phyloP scores from a whole-genome alignment of 106 monocot species.

The Agapanthus africanus region DNA sequence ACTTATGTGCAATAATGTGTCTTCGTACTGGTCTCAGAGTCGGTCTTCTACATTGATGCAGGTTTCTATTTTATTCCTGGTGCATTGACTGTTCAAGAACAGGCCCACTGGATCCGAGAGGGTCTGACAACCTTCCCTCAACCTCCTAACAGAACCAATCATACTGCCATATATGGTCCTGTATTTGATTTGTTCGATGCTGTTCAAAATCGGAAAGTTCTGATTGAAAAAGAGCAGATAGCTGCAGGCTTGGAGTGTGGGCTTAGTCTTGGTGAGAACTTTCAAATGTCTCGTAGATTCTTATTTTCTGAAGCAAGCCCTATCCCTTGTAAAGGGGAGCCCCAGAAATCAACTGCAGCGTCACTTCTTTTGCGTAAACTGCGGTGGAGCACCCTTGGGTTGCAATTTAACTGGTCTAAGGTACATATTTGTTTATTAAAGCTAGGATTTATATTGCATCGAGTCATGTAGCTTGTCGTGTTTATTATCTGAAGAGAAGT shows the following conservation, averaged over 20 bases:
- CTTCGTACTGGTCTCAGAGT: not conserved
- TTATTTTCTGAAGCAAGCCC: slow-evolving; percentile 42
- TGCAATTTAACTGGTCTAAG: slow-evolving; percentile 97
- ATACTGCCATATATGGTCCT: slow-evolving; percentile 63
- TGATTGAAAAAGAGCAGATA: slow-evolving; percentile 25
- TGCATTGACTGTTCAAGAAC: slow-evolving; percentile 68
- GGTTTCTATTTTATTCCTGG: slow-evolving; percentile 95
- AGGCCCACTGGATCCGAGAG: slow-evolving; percentile 68
- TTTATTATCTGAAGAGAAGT: not conserved
- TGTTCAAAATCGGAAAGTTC: slow-evolving; percentile 39
- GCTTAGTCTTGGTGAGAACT: slow-evolving; percentile 17
- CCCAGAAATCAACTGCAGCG: slow-evolving; percentile 45
- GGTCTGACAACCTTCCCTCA: slow-evolving; percentile 75
- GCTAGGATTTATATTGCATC: not conserved
- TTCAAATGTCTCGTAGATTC: slow-evolving; percentile 21
- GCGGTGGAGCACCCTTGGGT: slow-evolving; percentile 86
- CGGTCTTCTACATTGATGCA: slow-evolving; percentile 14
- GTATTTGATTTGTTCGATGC: slow-evolving; percentile 54
- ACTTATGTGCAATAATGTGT: too few species aligned
- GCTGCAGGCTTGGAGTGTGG: slow-evolving; percentile 10
- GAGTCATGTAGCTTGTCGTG: not conserved
- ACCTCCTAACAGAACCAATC: slow-evolving; percentile 92
- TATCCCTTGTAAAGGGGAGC: too few species aligned
- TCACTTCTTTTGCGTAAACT: slow-evolving; percentile 58
- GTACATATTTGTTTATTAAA: slow-evolving; percentile 23